Evolutionary conservation across 345 rosid species (phyloP).

Genomic region (Sapria himalayana): DNA sequence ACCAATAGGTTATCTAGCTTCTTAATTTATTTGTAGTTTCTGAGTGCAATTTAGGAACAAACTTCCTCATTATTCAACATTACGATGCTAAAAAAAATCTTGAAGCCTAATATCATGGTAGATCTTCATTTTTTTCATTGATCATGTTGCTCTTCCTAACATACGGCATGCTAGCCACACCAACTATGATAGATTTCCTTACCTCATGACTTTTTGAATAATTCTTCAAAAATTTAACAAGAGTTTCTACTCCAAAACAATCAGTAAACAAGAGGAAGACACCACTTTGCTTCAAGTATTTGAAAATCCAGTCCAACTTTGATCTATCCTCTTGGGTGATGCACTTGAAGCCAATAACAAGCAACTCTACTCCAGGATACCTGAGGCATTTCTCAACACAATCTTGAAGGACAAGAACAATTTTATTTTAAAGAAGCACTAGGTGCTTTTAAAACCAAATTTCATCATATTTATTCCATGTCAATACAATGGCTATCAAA

Average conservation of each 20-base stretch:
- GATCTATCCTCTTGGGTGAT: constrained; percentile 85
- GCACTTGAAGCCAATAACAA: constrained; percentile 90
- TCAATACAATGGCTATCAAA: constrained; percentile 78
- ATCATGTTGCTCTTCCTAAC: constrained; percentile 94
- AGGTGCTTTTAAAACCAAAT: constrained; percentile 56
- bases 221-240: constrained; percentile 68
- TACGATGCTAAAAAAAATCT: constrained; percentile 95
- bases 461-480: constrained; percentile 86
- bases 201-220: constrained; percentile 95
- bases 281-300: constrained; percentile 44
- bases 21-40: constrained; percentile 89
- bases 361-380: constrained; percentile 84
- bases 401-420: constrained; percentile 97
- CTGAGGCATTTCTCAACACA: constrained; percentile 89
- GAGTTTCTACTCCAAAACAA: constrained; percentile 94
- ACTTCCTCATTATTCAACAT: constrained; percentile 60
- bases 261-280: constrained; percentile 75
- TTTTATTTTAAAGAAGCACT: constrained; percentile 73
- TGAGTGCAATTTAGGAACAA: constrained; percentile 64
- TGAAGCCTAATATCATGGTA: constrained; percentile 75
- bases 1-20: constrained; percentile 81
- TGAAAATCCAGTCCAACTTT: constrained; percentile 82
- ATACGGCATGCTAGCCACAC: constrained; percentile 79
- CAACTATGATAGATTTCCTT: constrained; percentile 79
- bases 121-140: constrained; percentile 86